Evolutionary conservation across 2,329 filamentous ascomycete genomes (phyloP).

Genomic region (Ambrosiella xylebori): DNA sequence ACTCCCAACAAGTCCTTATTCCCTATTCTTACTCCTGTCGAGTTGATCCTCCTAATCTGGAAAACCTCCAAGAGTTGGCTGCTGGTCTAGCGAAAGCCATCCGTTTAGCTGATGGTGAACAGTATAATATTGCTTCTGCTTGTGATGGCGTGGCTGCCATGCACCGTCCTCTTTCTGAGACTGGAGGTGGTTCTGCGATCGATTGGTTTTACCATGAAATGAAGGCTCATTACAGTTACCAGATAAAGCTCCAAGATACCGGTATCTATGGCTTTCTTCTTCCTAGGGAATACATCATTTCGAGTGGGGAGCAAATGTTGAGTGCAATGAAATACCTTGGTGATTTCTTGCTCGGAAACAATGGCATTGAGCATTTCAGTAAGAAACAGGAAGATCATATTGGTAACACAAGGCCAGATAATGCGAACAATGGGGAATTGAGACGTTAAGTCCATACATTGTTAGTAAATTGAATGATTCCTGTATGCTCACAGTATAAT

Average conservation of each 20-base stretch:
- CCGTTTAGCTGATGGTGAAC: slow-evolving; percentile 57
- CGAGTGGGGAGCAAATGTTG: slow-evolving; percentile 75
- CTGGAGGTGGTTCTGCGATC: slow-evolving; percentile 67
- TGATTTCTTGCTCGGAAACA: slow-evolving; percentile 56
- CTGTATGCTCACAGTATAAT: neutral
- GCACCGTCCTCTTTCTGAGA: slow-evolving; percentile 38
- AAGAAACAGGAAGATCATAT: slow-evolving; percentile 13
- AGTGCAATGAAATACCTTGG: slow-evolving; percentile 72
- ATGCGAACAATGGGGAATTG: slow-evolving; percentile 1
- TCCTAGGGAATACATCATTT: slow-evolving; percentile 71
- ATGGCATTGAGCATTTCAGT: slow-evolving; percentile 38
- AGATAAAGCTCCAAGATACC: slow-evolving; percentile 84
- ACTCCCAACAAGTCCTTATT: slow-evolving; percentile 86
- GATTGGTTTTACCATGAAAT: slow-evolving; percentile 94
- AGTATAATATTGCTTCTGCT: slow-evolving; percentile 63
- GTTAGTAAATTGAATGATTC: neutral
- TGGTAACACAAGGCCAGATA: slow-evolving; percentile 13
- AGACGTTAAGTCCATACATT: neutral
- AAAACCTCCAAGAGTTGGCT: slow-evolving; percentile 82
- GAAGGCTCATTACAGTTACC: slow-evolving; percentile 68
- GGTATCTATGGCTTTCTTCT: slow-evolving; percentile 89
- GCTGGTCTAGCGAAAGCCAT: slow-evolving; percentile 81
- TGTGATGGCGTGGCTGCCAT: slow-evolving; percentile 45
- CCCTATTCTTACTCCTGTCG: slow-evolving; percentile 79
- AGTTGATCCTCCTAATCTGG: slow-evolving; percentile 61